These are phyloP conservation scores for Volvox carteri DNA, from an alignment of 163 green algal species.

Conservation along the genomic window DNA sequence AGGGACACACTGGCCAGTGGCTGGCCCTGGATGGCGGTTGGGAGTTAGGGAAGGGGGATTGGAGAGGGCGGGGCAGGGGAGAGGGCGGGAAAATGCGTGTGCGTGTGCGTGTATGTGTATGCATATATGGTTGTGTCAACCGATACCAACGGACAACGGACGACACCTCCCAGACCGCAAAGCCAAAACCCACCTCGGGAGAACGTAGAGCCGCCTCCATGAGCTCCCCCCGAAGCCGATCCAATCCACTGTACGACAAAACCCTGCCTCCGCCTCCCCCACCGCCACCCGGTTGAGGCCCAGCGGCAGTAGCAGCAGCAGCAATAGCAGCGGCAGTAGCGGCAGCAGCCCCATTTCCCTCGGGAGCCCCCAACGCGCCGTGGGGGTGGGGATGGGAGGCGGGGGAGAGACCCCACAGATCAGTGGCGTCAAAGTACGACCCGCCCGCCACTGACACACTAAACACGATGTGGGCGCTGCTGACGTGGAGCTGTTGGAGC, in stretches of 20 bases:
- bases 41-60: background rate
- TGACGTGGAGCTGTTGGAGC: constrained; percentile 30
- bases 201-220: constrained; percentile 15
- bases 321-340: no score
- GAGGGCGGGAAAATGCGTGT: background rate
- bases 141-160: background rate
- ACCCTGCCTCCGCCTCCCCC: background rate
- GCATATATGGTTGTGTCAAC: background rate
- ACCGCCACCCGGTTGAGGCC: background rate
- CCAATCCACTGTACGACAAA: constrained; percentile 11
- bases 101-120: background rate
- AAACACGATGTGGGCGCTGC: constrained; percentile 41
- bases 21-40: constrained; percentile 3
- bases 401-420: background rate
- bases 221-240: constrained; percentile 27
- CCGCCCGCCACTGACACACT: background rate
- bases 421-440: background rate
- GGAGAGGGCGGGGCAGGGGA: background rate
- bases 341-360: no score
- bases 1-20: constrained; percentile 27
- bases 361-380: no score
- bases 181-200: background rate
- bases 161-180: background rate
- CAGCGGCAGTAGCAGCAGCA: background rate
- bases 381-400: no score